phyloP scores from a whole-genome alignment of 305 asterid genomes.

The Fraxinus latifolia region DNA sequence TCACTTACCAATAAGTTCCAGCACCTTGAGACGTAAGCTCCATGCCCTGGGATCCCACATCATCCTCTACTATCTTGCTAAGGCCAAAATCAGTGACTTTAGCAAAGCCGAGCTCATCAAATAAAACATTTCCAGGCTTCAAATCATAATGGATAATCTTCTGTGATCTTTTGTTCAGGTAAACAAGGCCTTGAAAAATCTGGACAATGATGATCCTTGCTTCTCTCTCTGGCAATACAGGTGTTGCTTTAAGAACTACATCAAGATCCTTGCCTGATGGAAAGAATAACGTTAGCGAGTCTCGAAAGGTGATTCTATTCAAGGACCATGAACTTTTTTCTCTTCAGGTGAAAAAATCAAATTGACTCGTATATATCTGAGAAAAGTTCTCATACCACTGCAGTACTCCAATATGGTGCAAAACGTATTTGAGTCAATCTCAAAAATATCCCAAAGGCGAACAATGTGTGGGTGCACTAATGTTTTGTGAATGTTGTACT shows the following conservation, averaged over 20 bases:
- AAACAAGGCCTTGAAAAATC: slow-evolving; percentile 92
- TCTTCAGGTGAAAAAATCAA: slow-evolving; percentile 6
- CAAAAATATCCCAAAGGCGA: slow-evolving; percentile 96
- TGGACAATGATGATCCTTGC: slow-evolving; percentile 83
- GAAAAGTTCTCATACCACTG: slow-evolving; percentile 49
- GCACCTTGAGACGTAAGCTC: slow-evolving; percentile 99
- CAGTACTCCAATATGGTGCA: slow-evolving; percentile 96
- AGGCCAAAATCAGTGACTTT: slow-evolving; percentile 98
- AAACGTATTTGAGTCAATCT: slow-evolving; percentile 93
- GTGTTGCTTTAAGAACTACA: slow-evolving; percentile 87
- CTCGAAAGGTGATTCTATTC: slow-evolving; percentile 4
- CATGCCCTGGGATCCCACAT: slow-evolving; percentile 99
- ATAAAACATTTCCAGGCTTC: slow-evolving; percentile 97
- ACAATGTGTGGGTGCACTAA: slow-evolving; percentile 92
- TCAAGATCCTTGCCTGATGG: slow-evolving; percentile 92
- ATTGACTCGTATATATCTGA: not conserved
- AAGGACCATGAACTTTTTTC: not conserved
- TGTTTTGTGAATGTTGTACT: slow-evolving; percentile 92
- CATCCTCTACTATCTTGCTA: slow-evolving; percentile 96
- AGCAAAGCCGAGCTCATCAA: slow-evolving; percentile 85
- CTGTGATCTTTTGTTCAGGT: slow-evolving; percentile 85
- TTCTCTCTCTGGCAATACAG: slow-evolving; percentile 82
- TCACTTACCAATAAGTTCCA: slow-evolving; percentile 94
- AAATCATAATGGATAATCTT: slow-evolving; percentile 92
- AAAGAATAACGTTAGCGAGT: slow-evolving; percentile 9